Base-by-base conservation (phyloP, 2,329 filamentous ascomycete genomes). In the Epicoccum nigrum region DNA sequence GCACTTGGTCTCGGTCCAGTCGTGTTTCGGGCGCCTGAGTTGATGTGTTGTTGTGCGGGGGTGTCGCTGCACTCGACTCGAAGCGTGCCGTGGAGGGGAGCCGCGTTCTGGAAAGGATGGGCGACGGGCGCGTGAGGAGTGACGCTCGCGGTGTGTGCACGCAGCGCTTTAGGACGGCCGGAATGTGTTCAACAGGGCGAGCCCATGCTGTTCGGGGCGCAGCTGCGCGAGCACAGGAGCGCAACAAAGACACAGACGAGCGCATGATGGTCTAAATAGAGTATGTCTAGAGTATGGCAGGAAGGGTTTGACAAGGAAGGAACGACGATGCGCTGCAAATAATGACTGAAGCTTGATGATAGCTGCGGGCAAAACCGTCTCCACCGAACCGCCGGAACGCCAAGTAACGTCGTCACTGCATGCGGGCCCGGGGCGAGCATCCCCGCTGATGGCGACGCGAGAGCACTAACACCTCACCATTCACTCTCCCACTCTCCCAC, bases 1-100 rank as follows among this genome's bases (percentile, higher is more conserved):
- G 90, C 28, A 77, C 72, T 49, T 77, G 70, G 56, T 70, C 59
- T 52, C 68, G 70, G 30, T 69, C 68, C 16, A 71, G 63, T 19
- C 69, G 64, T n/a, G 73, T 72, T 57, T 65, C 61, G 20, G 67
- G 66, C 9, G 71, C 60, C 21, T 58, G 61, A 9, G 66, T 65
- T 9, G 70, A 59, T 28, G 66, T 61, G 11, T 46, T 46, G 19
- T 57, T 54, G 62, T 64, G 51, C 43, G 46, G 35, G 2, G 67
- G 56, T 12, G 60, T 46, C 0, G 66, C 59, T 23, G 52, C 46
- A 28, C 58, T 60, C 13, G 68, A 70, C 37, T 71, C 63, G 42
- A 61, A 64, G 35, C 70, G 68, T 31, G 49, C 45, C 2, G 46
- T 38, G 38, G 50, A 37, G 31, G 52, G 55, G n/a, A 56, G 23